Evolutionary conservation across 805 yeast species (phyloP), one percentile per base, ranked within the genome.

Genomic region (Metschnikowia continentalis): DNA sequence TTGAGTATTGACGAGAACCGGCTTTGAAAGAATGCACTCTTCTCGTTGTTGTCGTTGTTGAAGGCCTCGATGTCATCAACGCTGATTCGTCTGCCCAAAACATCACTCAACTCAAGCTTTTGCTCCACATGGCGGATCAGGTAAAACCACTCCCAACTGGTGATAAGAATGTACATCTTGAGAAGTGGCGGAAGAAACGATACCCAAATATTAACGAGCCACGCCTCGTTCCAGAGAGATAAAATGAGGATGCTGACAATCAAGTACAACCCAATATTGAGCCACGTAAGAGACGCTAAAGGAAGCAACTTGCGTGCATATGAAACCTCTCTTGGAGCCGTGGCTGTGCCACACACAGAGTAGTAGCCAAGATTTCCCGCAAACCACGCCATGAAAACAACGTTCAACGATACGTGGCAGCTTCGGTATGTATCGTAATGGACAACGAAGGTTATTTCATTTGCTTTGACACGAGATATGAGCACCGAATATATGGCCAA

Each of bases 71-170:
- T 64, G 50, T 78, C 81, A 45, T 79, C 82, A 45, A 72, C 67
- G 32, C 83, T 76, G 46, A 74, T 65, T 53, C 79, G 73, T 53
- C 90, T 72, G 0, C 91, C 91, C 42, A 85, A 72, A 8, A 86
- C 79, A 0, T 85, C 85, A 54, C 70, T 69, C 45, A 76, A 68
- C 54, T 84, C 89, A 30, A 70, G 63, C 32, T 74, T 65, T 53
- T 75, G 71, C 54, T 81, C 84, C 40, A 79, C 61, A 15, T 71
- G 60, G 54, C 79, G 76, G 39, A 83, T 80, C 41, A 81, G 76
- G 58, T 72, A 78, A 8, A 82, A 64, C 85, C 89, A 82, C 65
- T 84, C 89, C 86, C 88, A 84, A 1, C 82, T 72, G 22, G 80
- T 70, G 1, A 83, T 78, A 15, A 77, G 67, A 3, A 81, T 65